Evolutionary conservation across 495 filamentous ascomycete species (phyloP).

Genomic region (Aspergillus leporis): DNA sequence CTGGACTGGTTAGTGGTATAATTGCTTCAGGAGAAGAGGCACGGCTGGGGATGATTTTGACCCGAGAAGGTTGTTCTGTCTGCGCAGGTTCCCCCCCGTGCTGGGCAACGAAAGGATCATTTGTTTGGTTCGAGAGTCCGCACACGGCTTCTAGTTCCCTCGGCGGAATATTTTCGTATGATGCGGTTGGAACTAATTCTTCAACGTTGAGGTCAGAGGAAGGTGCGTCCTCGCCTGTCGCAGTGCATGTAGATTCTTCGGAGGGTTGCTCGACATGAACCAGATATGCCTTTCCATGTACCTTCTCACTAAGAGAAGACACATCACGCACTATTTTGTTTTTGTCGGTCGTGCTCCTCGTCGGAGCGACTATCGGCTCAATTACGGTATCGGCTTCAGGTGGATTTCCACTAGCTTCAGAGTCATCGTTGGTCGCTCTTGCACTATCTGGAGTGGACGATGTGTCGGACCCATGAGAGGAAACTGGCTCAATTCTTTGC

Average conservation of each 20-base stretch:
- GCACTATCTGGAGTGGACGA: not conserved
- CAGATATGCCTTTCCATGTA: not conserved
- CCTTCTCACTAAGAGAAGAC: not conserved
- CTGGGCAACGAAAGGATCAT: not conserved
- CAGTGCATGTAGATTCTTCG: conserved; percentile 1
- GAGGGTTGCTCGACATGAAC: not conserved
- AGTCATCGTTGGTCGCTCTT: not conserved
- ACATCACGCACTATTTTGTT: not conserved
- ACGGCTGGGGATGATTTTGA: not conserved
- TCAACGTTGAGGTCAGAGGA: not conserved
- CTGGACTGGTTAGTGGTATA: conserved; percentile 1
- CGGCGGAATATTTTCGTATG: not conserved
- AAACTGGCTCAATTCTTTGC: not conserved
- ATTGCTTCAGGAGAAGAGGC: not conserved
- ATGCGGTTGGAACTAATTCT: not conserved
- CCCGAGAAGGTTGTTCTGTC: not conserved
- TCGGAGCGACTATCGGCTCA: not conserved
- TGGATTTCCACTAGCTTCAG: not conserved
- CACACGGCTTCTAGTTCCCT: not conserved
- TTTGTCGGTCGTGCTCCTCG: not conserved
- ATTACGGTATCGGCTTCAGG: not conserved
- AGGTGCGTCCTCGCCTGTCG: not conserved
- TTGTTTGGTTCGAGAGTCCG: not conserved
- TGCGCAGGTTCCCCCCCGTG: not conserved
- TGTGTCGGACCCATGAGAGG: not conserved